These are phyloP conservation scores for Bipolaris zeicola DNA, from an alignment of 2,329 filamentous ascomycete species.

Conservation along the genomic window DNA sequence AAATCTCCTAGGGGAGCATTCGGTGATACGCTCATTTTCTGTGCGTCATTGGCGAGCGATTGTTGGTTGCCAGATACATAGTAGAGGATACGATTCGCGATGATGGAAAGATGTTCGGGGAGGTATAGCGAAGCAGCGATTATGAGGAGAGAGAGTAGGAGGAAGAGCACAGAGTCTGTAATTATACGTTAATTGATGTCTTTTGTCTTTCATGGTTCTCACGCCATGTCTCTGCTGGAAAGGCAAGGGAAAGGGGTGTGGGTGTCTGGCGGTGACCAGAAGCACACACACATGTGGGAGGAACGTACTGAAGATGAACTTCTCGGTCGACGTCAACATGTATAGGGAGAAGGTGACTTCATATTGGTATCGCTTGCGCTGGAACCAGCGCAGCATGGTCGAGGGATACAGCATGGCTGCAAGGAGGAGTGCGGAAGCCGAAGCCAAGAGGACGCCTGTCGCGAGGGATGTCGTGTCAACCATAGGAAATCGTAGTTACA, in stretches of 20 bases:
- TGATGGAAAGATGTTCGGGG: conserved; percentile 83
- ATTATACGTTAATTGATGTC: neutral
- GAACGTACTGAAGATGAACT: conserved; percentile 91
- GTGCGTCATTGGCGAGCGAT: conserved; percentile 24
- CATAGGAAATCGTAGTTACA: conserved; percentile 22
- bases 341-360: conserved; percentile 96
- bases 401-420: conserved; percentile 56
- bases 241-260: too few species aligned
- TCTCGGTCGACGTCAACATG: conserved; percentile 96
- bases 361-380: conserved; percentile 96
- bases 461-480: conserved; percentile 45
- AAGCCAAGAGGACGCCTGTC: conserved; percentile 43
- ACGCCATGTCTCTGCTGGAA: neutral
- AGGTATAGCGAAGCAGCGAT: conserved; percentile 92
- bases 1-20: conserved; percentile 14
- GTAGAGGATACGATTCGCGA: conserved; percentile 87
- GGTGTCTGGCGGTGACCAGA: neutral
- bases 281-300: neutral
- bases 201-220: neutral
- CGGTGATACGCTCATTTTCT: conserved; percentile 17
- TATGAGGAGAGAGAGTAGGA: conserved; percentile 82
- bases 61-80: conserved; percentile 84
- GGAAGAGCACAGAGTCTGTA: conserved; percentile 86
- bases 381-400: conserved; percentile 78
- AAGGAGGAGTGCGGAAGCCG: conserved; percentile 49